Evolutionary conservation across 352 stramenopile genomes (phyloP).

Genomic region (Albugo laibachii): DNA sequence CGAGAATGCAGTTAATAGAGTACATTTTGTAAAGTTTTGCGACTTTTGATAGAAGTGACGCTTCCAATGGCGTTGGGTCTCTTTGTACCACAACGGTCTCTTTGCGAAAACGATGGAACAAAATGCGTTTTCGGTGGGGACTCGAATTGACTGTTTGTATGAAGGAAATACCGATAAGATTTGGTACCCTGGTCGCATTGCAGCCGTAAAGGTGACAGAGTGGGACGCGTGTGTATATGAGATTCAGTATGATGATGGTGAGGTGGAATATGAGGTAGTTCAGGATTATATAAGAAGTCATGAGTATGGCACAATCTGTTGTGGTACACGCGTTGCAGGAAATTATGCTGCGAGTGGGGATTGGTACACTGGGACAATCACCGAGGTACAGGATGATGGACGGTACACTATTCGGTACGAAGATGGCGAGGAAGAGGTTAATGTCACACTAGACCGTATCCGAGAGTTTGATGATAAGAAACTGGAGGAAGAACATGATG

Average conservation of each 20-base stretch:
- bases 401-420: constrained; percentile 64
- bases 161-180: constrained; percentile 59
- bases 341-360: constrained; percentile 47
- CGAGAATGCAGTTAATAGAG: too few species aligned
- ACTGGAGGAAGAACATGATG: too few species aligned
- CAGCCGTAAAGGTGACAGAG: constrained; percentile 10
- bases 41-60: too few species aligned
- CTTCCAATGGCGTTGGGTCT: too few species aligned
- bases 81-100: too few species aligned
- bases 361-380: constrained; percentile 40
- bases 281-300: constrained; percentile 26
- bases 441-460: constrained; percentile 34
- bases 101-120: too few species aligned
- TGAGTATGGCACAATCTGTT: constrained; percentile 38
- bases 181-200: constrained; percentile 48
- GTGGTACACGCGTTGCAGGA: constrained; percentile 43
- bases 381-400: constrained; percentile 35
- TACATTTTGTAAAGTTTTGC: too few species aligned
- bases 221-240: constrained; percentile 14
- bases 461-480: constrained; percentile 10
- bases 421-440: constrained; percentile 43
- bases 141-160: constrained; percentile 61
- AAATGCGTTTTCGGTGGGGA: constrained; percentile 15
- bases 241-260: constrained; percentile 59
- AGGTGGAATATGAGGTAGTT: constrained; percentile 25